These are phyloP conservation scores for Candida maris DNA, from an alignment of 805 yeast genomes.

Conservation along the genomic window DNA sequence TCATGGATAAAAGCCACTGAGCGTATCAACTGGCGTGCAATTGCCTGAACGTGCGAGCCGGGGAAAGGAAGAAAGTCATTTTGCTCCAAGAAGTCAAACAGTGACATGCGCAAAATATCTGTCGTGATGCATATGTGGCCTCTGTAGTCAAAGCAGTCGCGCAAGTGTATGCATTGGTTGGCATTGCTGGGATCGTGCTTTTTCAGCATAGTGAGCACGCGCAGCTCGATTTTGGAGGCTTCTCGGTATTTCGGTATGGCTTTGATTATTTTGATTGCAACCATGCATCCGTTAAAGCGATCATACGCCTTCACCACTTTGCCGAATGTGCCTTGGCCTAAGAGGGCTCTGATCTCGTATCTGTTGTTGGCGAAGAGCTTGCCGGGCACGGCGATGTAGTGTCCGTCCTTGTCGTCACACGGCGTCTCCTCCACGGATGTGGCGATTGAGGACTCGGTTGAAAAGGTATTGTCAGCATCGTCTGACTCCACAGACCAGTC, in stretches of 20 bases:
- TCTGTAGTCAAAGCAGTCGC: slow-evolving; percentile 87
- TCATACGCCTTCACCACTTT: slow-evolving; percentile 86
- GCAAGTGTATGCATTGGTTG: slow-evolving; percentile 78
- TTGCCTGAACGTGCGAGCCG: slow-evolving; percentile 85
- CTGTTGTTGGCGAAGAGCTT: slow-evolving; percentile 67
- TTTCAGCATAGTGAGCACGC: slow-evolving; percentile 73
- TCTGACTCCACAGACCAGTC: slow-evolving; percentile 20
- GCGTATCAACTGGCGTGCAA: slow-evolving; percentile 78
- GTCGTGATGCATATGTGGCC: slow-evolving; percentile 95
- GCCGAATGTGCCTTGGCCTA: slow-evolving; percentile 94
- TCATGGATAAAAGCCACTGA: slow-evolving; percentile 89
- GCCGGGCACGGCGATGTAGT: slow-evolving; percentile 58
- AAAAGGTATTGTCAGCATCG: slow-evolving; percentile 19
- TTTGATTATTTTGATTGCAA: slow-evolving; percentile 89
- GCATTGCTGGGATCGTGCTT: slow-evolving; percentile 63
- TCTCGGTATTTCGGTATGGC: slow-evolving; percentile 93
- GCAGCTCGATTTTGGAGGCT: slow-evolving; percentile 88
- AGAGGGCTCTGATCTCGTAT: slow-evolving; percentile 58
- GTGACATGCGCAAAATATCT: slow-evolving; percentile 75
- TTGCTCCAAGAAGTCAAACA: slow-evolving; percentile 84
- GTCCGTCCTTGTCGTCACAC: slow-evolving; percentile 71
- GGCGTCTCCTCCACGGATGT: slow-evolving; percentile 26
- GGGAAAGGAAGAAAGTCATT: slow-evolving; percentile 90
- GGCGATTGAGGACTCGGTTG: slow-evolving; percentile 9
- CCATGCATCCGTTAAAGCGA: slow-evolving; percentile 49